Evolutionary conservation across 495 filamentous ascomycete genomes (phyloP).

Genomic region (Monascus purpureus): DNA sequence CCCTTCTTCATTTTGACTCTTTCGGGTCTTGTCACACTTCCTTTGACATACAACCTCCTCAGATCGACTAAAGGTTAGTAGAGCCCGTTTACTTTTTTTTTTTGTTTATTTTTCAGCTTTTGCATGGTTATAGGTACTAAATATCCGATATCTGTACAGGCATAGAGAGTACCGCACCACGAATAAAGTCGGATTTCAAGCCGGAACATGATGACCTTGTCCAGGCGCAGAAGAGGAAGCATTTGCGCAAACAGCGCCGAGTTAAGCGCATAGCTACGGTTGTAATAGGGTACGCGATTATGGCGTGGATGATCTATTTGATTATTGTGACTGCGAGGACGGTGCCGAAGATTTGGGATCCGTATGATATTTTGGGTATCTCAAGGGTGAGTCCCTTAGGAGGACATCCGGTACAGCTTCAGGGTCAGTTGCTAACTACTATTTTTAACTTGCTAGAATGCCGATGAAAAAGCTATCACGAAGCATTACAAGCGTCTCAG

Average conservation of each 20-base stretch:
- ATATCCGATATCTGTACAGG: too few species aligned
- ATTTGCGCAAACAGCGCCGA: constrained; percentile 79
- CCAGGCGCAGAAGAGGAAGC: constrained; percentile 69
- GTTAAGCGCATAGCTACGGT: constrained; percentile 74
- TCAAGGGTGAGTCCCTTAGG: constrained; percentile 44
- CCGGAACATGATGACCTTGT: constrained; percentile 74
- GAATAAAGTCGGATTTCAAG: constrained; percentile 63
- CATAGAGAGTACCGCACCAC: constrained; percentile 50
- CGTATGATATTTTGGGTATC: constrained; percentile 83
- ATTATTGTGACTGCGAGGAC: constrained; percentile 68
- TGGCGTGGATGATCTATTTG: constrained; percentile 86
- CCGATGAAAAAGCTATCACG: constrained; percentile 81
- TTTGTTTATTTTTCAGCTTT: constrained; percentile 4
- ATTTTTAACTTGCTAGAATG: constrained; percentile 35
- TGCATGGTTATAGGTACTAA: too few species aligned
- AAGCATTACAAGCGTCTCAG: constrained; percentile 75
- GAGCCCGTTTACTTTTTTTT: constrained; percentile 1
- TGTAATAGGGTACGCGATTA: constrained; percentile 62
- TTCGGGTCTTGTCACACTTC: constrained; percentile 73
- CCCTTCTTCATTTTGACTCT: constrained; percentile 95
- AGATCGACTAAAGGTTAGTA: constrained; percentile 58
- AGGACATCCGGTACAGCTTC: not conserved
- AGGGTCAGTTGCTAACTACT: not conserved
- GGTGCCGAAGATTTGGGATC: constrained; percentile 75
- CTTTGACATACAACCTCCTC: constrained; percentile 76